phyloP scores from a whole-genome alignment of 345 rosid genomes.

The Cardiospermum halicacabum region DNA sequence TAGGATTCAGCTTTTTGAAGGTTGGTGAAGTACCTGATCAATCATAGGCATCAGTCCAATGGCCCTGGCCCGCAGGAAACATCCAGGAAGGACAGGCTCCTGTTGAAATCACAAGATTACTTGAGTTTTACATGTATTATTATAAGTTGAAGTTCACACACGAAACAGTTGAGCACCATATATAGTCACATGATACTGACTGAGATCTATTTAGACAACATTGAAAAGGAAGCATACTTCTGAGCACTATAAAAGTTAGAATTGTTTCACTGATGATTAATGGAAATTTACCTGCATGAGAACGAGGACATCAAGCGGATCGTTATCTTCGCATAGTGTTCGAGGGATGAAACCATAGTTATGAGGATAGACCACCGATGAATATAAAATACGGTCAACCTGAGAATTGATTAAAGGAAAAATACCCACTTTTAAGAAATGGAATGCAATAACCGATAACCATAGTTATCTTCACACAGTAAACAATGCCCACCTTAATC shows the following conservation, averaged over 20 bases:
- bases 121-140: neutral
- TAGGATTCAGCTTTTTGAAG: neutral
- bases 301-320: conserved; percentile 88
- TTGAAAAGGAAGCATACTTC: no score
- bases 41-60: conserved; percentile 99
- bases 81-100: conserved; percentile 99
- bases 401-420: conserved; percentile 21
- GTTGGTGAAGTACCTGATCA: conserved; percentile 57
- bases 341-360: conserved; percentile 98
- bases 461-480: neutral
- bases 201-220: neutral
- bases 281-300: conserved; percentile 74
- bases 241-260: no score
- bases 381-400: conserved; percentile 86
- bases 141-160: neutral
- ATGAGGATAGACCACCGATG: conserved; percentile 98
- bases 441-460: neutral
- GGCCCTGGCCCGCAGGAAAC: conserved; percentile 91
- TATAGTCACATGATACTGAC: neutral
- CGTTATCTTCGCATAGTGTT: conserved; percentile 93
- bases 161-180: neutral
- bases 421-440: conserved; percentile 15
- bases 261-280: neutral
- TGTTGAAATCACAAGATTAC: conserved; percentile 19
- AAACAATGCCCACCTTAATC: conserved; percentile 54